A percentile compares a stretch with the other conserved stretches of the same genome.
Evolutionary conservation across 192 early-diverging fungal genomes (phyloP).

Genomic region (Dissophora globulifera): DNA sequence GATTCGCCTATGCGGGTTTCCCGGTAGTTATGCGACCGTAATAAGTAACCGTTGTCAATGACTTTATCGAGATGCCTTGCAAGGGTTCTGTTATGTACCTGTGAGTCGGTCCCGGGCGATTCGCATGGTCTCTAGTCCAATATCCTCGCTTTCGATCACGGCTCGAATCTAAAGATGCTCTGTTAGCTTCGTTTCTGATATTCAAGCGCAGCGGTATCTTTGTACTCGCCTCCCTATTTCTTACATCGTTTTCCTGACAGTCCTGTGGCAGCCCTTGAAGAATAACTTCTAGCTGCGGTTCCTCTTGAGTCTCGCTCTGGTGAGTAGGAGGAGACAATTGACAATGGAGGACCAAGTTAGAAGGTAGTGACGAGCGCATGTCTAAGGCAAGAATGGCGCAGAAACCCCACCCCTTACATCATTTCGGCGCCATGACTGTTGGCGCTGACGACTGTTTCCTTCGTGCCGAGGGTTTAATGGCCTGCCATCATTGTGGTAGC

Average conservation of each 20-base stretch:
- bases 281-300: slow-evolving; percentile 33
- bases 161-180: slow-evolving; percentile 44
- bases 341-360: too few relatives aligned
- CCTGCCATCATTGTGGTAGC: background rate
- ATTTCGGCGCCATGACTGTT: slow-evolving; percentile 19
- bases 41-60: too few relatives aligned
- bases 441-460: background rate
- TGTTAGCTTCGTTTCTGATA: too few relatives aligned
- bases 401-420: too few relatives aligned
- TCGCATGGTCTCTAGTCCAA: slow-evolving; percentile 25
- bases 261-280: slow-evolving; percentile 28
- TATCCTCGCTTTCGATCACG: slow-evolving; percentile 16
- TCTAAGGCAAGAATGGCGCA: too few relatives aligned
- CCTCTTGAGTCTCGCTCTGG: slow-evolving; percentile 15
- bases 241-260: slow-evolving; percentile 31
- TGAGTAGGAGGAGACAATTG: background rate
- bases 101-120: slow-evolving; percentile 32
- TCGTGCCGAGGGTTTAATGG: background rate
- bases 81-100: too few relatives aligned
- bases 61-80: too few relatives aligned
- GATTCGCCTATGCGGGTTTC: too few relatives aligned
- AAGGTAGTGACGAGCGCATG: too few relatives aligned
- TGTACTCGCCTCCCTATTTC: background rate
- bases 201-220: too few relatives aligned
- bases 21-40: too few relatives aligned